Conservation (phyloP, 768 basidiomycete species). For the Cystoderma amianthinum region DNA sequence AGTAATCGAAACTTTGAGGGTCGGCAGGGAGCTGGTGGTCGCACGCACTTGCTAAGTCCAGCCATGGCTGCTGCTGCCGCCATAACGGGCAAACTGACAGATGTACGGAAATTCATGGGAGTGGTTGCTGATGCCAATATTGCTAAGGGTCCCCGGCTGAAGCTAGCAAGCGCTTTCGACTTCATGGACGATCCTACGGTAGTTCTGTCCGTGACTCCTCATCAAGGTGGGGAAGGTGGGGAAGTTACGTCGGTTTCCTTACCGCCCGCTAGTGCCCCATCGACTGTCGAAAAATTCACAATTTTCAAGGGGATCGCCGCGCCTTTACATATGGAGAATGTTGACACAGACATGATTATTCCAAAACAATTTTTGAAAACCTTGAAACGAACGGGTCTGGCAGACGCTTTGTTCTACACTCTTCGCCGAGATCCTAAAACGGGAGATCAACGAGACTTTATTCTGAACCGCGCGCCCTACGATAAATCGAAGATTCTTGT, state of each 20-base stretch:
- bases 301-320: conserved; percentile 70
- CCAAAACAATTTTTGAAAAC: conserved; percentile 94
- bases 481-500: conserved; percentile 73
- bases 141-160: conserved; percentile 48
- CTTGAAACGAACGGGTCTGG: conserved; percentile 82
- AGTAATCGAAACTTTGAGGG: conserved; percentile 94
- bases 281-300: conserved; percentile 55
- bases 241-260: conserved; percentile 21
- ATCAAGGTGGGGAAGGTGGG: conserved; percentile 21
- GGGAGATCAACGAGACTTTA: conserved; percentile 75
- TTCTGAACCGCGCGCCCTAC: conserved; percentile 78
- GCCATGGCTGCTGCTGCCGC: conserved; percentile 94
- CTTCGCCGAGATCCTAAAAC: conserved; percentile 73
- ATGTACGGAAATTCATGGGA: conserved; percentile 73
- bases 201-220: conserved; percentile 41
- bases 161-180: conserved; percentile 63
- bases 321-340: conserved; percentile 75
- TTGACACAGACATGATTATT: conserved; percentile 93
- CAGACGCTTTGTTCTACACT: conserved; percentile 77
- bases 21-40: conserved; percentile 79
- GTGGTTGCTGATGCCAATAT: conserved; percentile 33
- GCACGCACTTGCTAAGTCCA: conserved; percentile 84
- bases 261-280: conserved; percentile 35
- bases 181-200: conserved; percentile 71
- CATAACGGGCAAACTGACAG: conserved; percentile 76